Base-by-base conservation (phyloP, 345 rosid genomes). In the Populus deltoides region DNA sequence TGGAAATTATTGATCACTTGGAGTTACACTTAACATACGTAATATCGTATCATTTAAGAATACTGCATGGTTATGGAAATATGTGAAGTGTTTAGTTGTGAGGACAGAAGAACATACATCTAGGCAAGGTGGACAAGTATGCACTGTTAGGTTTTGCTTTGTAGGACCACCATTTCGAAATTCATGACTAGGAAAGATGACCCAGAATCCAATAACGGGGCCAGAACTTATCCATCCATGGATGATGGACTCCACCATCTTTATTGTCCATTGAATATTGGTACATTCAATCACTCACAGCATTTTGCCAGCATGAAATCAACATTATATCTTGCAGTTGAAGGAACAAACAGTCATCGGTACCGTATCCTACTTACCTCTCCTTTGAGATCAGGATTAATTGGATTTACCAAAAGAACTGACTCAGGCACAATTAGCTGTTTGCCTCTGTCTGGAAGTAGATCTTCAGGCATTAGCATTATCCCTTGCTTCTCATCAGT, bases 371-470 rank as follows among this genome's bases (percentile, higher is more conserved):
- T 79, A 71, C 85, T 81, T 85, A 92, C 98, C 94, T 91, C 93
- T 81, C 97, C 98, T 83, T 83, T 86, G 43, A 92, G 76, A 66
- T 76, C 75, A 17, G 91, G 86, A 39, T 94, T 77, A 35, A 15
- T 63, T n/a, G 98, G 98, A 69, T 90, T 68, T 41, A 92, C 89
- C 70, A 94, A 75, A 63, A 91, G 90, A 81, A 94, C 97, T n/a
- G 98, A 97, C 87, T 91, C 98, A 20, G 90, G 90, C 66, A 82
- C 92, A 10, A 89, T 97, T 68, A 92, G 91, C 16, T 53, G 66
- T 78, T 80, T 71, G 33, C 92, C 88, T 81, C 80, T 81, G 4
- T 75, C 83, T 1, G 81, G 83, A 71, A 76, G 82, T 25, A 79
- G 76, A 49, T 87, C 88, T 45, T 82, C 83, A 0, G 86, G 86